Conservation (phyloP, 768 basidiomycete genomes). For the Hypsizygus marmoreus region DNA sequence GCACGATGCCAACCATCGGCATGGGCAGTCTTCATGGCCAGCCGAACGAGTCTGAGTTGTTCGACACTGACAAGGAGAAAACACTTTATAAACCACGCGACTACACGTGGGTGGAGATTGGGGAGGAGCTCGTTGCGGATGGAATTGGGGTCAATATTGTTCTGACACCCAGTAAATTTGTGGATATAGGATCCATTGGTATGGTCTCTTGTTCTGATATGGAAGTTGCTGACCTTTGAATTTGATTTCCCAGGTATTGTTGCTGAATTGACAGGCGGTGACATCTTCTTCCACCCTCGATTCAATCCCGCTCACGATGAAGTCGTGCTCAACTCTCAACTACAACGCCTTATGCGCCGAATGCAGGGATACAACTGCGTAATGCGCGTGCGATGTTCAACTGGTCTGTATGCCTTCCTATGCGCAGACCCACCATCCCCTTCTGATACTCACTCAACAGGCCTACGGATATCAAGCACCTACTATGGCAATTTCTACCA, state of each 20-base stretch:
- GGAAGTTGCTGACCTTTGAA: not conserved
- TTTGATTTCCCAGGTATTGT: conserved; percentile 52
- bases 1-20: conserved; percentile 69
- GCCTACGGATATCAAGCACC: conserved; percentile 58
- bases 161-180: conserved; percentile 74
- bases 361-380: conserved; percentile 80
- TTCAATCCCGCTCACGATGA: conserved; percentile 74
- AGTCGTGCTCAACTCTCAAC: conserved; percentile 67
- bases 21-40: conserved; percentile 64
- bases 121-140: conserved; percentile 84
- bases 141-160: conserved; percentile 93
- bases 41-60: conserved; percentile 62
- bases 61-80: conserved; percentile 87
- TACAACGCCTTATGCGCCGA: conserved; percentile 66
- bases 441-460: conserved; percentile 31
- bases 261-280: conserved; percentile 80
- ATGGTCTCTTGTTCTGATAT: conserved; percentile 16
- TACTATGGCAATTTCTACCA: conserved; percentile 76
- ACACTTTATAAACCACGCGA: conserved; percentile 79
- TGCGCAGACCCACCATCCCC: conserved; percentile 3
- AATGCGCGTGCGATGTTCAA: conserved; percentile 82
- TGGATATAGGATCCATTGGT: conserved; percentile 90
- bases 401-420: conserved; percentile 51
- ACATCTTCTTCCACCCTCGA: conserved; percentile 90
- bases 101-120: conserved; percentile 77